These are phyloP conservation scores for Phialophora verrucosa DNA, from an alignment of 2,329 filamentous ascomycete genomes.

Conservation along the genomic window DNA sequence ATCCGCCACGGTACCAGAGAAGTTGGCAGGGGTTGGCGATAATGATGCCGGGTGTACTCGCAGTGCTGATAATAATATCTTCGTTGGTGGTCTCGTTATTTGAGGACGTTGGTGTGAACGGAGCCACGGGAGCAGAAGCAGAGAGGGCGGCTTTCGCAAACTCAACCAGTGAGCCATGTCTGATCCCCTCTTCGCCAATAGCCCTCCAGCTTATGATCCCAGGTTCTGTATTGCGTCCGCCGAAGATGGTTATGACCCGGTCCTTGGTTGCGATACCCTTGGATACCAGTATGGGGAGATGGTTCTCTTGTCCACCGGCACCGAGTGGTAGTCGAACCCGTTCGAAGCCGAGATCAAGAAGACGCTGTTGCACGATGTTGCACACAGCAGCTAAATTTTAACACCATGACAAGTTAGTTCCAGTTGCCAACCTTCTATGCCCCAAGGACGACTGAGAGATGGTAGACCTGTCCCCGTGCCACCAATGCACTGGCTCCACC, in stretches of 20 bases:
- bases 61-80: conserved; percentile 40
- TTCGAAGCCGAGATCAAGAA: conserved; percentile 65
- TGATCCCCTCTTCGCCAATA: conserved; percentile 67
- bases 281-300: conserved; percentile 72
- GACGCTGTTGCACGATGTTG: conserved; percentile 65
- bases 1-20: conserved; percentile 72
- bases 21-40: conserved; percentile 79
- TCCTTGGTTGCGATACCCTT: conserved; percentile 60
- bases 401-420: background rate
- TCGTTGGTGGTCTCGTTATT: background rate
- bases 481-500: background rate
- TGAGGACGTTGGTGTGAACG: background rate
- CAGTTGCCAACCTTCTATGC: background rate
- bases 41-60: conserved; percentile 62
- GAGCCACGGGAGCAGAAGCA: conserved; percentile 42
- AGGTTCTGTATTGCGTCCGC: conserved; percentile 72
- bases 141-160: conserved; percentile 60
- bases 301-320: conserved; percentile 53
- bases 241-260: conserved; percentile 75
- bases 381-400: conserved; percentile 64
- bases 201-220: conserved; percentile 76
- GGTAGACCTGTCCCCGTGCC: background rate
- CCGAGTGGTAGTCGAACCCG: conserved; percentile 67
- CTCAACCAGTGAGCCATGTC: conserved; percentile 71
- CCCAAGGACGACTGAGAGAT: background rate